phyloP scores from a whole-genome alignment of 139 green algal species.

The Astrephomene gubernaculifera region DNA sequence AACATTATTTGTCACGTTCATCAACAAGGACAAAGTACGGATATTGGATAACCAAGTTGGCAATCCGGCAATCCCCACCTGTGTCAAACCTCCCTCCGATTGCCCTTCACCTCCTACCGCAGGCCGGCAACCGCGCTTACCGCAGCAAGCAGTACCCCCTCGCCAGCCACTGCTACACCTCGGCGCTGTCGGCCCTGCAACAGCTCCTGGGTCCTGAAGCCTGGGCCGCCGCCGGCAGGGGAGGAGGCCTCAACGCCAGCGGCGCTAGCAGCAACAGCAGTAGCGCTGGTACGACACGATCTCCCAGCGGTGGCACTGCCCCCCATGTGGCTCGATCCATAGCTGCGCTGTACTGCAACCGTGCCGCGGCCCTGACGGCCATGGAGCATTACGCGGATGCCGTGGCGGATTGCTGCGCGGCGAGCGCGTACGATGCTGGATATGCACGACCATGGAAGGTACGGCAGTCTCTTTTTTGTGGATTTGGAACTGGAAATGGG shows the following conservation, averaged over 20 bases:
- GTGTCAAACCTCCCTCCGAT: not conserved
- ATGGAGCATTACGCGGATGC: constrained; percentile 62
- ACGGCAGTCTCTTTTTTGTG: too few species aligned
- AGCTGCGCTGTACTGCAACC: constrained; percentile 69
- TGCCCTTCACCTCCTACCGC: not conserved
- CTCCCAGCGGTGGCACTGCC: too few species aligned
- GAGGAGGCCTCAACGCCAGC: not conserved
- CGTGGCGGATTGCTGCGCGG: constrained; percentile 67
- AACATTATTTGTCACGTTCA: not conserved
- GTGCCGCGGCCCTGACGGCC: constrained; percentile 59
- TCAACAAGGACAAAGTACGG: too few species aligned
- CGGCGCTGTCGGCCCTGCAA: constrained; percentile 54
- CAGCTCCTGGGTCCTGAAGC: not conserved
- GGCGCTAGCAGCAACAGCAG: not conserved
- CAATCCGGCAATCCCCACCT: too few species aligned
- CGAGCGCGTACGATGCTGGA: constrained; percentile 50
- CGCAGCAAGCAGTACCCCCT: constrained; percentile 49
- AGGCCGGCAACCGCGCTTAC: constrained; percentile 60
- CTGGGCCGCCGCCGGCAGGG: not conserved
- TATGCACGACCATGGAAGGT: constrained; percentile 62
- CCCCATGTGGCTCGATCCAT: too few species aligned
- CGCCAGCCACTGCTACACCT: constrained; percentile 58
- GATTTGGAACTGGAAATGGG: too few species aligned
- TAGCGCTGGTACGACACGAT: not conserved
- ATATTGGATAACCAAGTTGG: too few species aligned